Conservation (phyloP, 2,329 filamentous ascomycete genomes). For the Beauveria brongniartii region DNA sequence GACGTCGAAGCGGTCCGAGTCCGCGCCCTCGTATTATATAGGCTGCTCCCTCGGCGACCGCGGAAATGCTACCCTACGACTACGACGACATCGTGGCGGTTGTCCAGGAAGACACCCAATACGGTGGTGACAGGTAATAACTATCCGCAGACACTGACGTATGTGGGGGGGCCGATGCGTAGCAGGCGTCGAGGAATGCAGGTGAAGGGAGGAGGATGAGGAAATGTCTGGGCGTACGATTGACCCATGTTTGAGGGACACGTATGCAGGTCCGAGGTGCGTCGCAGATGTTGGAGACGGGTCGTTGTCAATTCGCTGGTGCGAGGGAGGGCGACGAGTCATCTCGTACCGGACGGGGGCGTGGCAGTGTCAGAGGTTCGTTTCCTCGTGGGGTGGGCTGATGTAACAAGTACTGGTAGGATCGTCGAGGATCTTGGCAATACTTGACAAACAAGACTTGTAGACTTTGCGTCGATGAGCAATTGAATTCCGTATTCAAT, state of each 20-base stretch:
- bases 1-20: conserved; percentile 25
- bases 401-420: too few relatives aligned
- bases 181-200: not conserved
- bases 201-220: not conserved
- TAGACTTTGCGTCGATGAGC: too few relatives aligned
- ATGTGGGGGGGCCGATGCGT: not conserved
- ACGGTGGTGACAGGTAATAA: not conserved
- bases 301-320: too few relatives aligned
- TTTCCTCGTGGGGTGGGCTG: too few relatives aligned
- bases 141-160: conserved; percentile 1
- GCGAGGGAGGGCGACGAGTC: not conserved
- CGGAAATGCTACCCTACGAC: conserved; percentile 45
- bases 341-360: not conserved
- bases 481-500: too few relatives aligned
- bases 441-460: too few relatives aligned
- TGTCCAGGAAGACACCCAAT: not conserved
- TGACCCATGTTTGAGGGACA: too few relatives aligned
- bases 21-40: conserved; percentile 42
- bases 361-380: not conserved
- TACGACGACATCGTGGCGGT: conserved; percentile 49
- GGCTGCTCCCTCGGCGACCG: conserved; percentile 53
- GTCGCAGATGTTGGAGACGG: too few relatives aligned
- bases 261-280: too few relatives aligned
- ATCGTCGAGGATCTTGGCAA: too few relatives aligned
- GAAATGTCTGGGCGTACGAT: too few relatives aligned